Evolutionary conservation across 352 stramenopile genomes (phyloP), one percentile per base, ranked within the genome.

Genomic region (Phytophthora melonis): DNA sequence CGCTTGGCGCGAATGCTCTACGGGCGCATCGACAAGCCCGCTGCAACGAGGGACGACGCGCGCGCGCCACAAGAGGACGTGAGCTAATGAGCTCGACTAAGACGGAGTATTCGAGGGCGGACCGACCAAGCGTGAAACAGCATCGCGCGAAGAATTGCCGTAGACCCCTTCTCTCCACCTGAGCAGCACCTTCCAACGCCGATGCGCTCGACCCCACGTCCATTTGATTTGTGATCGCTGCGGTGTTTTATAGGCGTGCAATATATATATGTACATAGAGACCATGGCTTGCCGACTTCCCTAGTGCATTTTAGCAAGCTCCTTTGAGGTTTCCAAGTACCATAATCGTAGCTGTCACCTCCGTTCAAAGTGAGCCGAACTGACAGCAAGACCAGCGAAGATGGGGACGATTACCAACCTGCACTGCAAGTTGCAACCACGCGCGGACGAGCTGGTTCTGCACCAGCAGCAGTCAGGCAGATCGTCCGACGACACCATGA

Each of bases 1-100:
- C 70, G 68, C 49, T 55, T 90, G 58, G 81, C 86, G 75, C 81
- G 76, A 36, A 76, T 85, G 52, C 74, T 94, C 30, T 93, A 88
- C 73, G 87, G 87, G 13, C 78, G 82, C 68, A 76, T 65, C 61
- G 54, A 68, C 49, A 54, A 74, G 63, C 23, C 39, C 57, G 16
- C 65, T 45, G 49, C 68, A 65, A 64, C 55, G 56, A 32, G 63
- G 30, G 61, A 75, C 61, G 54, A 72, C 50, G 63, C 52, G 57
- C 43, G 39, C n/a, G 25, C 45, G 27, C 52, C 72, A 27, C 39
- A 60, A 64, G 34, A 27, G 14, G 19, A 27, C 32, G 53, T 68
- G 70, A 73, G 63, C 43, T 63, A 73, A 62, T 63, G 52, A 73
- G 47, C 53, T 64, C 54, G 54, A 74, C 58, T 68, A 73, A 56